Evolutionary conservation across 2,329 filamentous ascomycete genomes (phyloP).

Genomic region (Fusarium marasasianum): DNA sequence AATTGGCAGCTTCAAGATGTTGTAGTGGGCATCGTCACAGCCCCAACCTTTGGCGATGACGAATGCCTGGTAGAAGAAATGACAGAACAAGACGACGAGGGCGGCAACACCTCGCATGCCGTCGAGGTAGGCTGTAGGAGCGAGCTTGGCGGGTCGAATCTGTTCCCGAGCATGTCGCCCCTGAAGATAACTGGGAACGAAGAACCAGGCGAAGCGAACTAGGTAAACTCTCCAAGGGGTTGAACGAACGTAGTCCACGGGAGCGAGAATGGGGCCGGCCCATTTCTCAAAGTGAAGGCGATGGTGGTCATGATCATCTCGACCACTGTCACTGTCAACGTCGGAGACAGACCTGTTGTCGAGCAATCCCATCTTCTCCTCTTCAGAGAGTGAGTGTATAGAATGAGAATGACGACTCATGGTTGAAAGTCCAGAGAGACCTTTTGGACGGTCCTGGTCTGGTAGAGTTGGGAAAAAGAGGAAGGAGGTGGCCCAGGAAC

Average conservation of each 20-base stretch:
- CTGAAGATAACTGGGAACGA: constrained; percentile 64
- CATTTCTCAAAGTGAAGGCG: constrained; percentile 47
- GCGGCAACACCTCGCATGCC: constrained; percentile 66
- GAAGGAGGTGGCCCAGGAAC: not conserved
- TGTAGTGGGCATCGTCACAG: constrained; percentile 53
- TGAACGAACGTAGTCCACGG: constrained; percentile 42
- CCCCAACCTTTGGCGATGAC: constrained; percentile 62
- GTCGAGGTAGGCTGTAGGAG: constrained; percentile 66
- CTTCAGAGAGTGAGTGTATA: constrained; percentile 48
- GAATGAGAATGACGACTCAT: constrained; percentile 54
- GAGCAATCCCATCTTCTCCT: constrained; percentile 57
- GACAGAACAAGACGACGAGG: constrained; percentile 65
- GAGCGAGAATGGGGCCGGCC: constrained; percentile 45
- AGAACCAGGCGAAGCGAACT: constrained; percentile 54
- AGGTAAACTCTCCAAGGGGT: constrained; percentile 52
- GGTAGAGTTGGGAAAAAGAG: not conserved
- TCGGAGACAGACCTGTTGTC: constrained; percentile 56
- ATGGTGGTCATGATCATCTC: constrained; percentile 49
- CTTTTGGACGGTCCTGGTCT: not conserved
- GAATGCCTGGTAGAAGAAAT: constrained; percentile 64
- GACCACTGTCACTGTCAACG: constrained; percentile 53
- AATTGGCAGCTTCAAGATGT: constrained; percentile 62
- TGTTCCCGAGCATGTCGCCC: constrained; percentile 54
- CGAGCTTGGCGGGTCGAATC: constrained; percentile 53
- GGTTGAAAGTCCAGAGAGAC: constrained; percentile 15